Evolutionary conservation across 1,139 yeast species (phyloP).

Genomic region (Candida sp.): DNA sequence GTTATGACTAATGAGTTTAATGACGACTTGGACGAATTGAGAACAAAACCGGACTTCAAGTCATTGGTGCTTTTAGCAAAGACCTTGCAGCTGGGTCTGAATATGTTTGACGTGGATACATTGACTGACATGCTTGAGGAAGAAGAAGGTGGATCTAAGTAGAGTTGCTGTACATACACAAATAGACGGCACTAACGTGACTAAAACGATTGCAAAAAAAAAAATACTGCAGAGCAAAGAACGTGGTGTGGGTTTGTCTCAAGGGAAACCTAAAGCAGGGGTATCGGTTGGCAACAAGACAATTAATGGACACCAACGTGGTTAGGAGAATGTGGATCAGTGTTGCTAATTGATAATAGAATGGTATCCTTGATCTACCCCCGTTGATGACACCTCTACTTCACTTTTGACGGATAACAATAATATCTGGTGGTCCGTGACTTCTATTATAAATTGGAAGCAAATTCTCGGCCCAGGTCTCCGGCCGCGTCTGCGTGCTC

Average conservation of each 20-base stretch:
- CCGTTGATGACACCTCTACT: not conserved
- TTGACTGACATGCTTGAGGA: constrained; percentile 41
- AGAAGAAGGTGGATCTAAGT: not conserved
- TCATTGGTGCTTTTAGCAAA: constrained; percentile 68
- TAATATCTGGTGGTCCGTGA: not conserved
- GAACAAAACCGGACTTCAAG: constrained; percentile 69
- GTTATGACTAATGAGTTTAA: constrained; percentile 63
- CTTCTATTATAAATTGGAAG: not conserved
- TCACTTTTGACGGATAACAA: not conserved
- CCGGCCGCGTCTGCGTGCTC: no score
- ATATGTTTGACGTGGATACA: constrained; percentile 68
- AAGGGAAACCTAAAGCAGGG: not conserved
- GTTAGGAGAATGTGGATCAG: not conserved
- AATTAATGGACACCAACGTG: not conserved
- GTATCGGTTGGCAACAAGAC: not conserved
- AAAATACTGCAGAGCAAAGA: not conserved
- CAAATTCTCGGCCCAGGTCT: not conserved
- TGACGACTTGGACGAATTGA: constrained; percentile 64
- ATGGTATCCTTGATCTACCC: not conserved
- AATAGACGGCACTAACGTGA: no score
- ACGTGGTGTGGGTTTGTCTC: not conserved
- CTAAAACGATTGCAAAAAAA: not conserved
- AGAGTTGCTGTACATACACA: not conserved
- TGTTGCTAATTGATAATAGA: not conserved
- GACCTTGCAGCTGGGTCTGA: constrained; percentile 66